Base-by-base conservation (phyloP, 495 filamentous ascomycete species). In the Penicillium arizonense region DNA sequence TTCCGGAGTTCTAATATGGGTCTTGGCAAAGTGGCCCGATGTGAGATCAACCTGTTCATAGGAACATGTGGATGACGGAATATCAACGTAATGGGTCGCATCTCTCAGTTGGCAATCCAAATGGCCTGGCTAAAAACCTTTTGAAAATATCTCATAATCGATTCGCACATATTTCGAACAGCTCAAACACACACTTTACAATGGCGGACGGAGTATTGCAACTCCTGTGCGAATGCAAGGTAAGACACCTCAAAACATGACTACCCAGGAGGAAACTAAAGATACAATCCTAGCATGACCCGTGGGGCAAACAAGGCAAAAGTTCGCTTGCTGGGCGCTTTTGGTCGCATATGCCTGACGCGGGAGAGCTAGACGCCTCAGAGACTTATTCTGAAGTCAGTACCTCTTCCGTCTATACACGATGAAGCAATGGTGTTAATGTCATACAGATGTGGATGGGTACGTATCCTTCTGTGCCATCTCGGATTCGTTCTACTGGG, bases 381-480 rank as follows among this genome's bases (percentile, higher is more conserved):
- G 59, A 79, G 52, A 56, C 61, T 2, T 77, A 77, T 52, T 73
- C 75, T 1, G 76, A 78, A 57, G 69, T 68, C 3, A 10, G 55
- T 34, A 14, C 8, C 4, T 40, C 46, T 23, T 10, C 35, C 2
- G 5, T 37, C 34, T 21, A 32, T 38, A 44, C 13, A 2, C 23
- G 8, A 39, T 12, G 20, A 28, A 13, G 1, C 35, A 37, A 37
- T 16, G 14, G 14, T 10, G 35, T 16, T 48, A 14, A 47, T 37
- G 43, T 47, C 32, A 16, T 6, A 14, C 20, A 85, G 71, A 85
- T 89, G 75, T 90, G 87, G 88, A 85, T 91, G 73, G 87, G 87
- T 4, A 87, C 88, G 41, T 89, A 91, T 50, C 88, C 87, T 0
- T 79, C 78, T 38, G 81, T 82, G 28, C 87, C 87, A 0, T 84